Evolutionary conservation across 345 rosid species (phyloP).

Genomic region (Brassica carinata): DNA sequence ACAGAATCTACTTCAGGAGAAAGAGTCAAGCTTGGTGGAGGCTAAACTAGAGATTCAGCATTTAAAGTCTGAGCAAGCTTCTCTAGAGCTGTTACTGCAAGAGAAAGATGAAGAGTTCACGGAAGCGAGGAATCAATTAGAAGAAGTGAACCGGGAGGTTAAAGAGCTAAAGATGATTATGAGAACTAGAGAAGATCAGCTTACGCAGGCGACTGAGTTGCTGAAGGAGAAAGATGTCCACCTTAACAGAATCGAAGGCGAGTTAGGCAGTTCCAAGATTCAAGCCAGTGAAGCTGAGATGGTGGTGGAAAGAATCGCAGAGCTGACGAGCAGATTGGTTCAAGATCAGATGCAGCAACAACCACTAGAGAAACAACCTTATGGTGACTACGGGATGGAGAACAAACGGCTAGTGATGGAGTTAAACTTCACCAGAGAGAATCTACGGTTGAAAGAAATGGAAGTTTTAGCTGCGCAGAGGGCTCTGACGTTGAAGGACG

Average conservation of each 20-base stretch:
- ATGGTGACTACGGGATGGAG: slow-evolving; percentile 49
- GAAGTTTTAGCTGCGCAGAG: slow-evolving; percentile 64
- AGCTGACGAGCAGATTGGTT: slow-evolving; percentile 62
- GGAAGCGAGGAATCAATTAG: slow-evolving; percentile 53
- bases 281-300: slow-evolving; percentile 68
- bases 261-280: slow-evolving; percentile 54
- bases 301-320: slow-evolving; percentile 62
- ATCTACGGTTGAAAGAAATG: slow-evolving; percentile 65
- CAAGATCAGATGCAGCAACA: slow-evolving; percentile 42
- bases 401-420: slow-evolving; percentile 65
- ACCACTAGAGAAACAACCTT: slow-evolving; percentile 35
- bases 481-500: slow-evolving; percentile 61
- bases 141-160: slow-evolving; percentile 63
- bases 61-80: slow-evolving; percentile 69
- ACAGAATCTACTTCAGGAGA: slow-evolving; percentile 54
- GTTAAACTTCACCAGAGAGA: slow-evolving; percentile 57
- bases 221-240: slow-evolving; percentile 75
- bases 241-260: slow-evolving; percentile 54
- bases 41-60: slow-evolving; percentile 84
- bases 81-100: slow-evolving; percentile 61
- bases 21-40: slow-evolving; percentile 74
- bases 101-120: slow-evolving; percentile 68
- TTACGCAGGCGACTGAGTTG: slow-evolving; percentile 51
- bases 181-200: slow-evolving; percentile 61
- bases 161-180: slow-evolving; percentile 58